A percentile compares a stretch with the other conserved stretches of the same genome.
Evolutionary conservation across 352 stramenopile species (phyloP).

Genomic region (Pythium rishiriense): DNA sequence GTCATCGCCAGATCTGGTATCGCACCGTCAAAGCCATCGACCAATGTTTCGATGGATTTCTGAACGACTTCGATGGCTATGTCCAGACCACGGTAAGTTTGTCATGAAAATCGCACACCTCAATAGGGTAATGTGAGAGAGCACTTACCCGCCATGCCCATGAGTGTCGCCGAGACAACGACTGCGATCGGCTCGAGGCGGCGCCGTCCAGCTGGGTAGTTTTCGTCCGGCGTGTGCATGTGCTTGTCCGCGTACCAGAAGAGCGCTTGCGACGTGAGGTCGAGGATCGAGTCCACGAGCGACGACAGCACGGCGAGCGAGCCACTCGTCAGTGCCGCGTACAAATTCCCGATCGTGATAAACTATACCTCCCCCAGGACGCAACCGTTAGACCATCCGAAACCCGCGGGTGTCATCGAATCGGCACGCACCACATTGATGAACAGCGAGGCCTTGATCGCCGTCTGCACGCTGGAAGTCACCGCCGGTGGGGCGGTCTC

Average conservation of each 20-base stretch:
- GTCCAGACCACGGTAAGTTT: too few relatives aligned
- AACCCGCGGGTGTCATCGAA: too few relatives aligned
- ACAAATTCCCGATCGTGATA: slow-evolving; percentile 60
- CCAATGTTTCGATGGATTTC: slow-evolving; percentile 86
- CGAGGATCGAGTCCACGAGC: slow-evolving; percentile 93
- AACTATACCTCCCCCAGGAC: too few relatives aligned
- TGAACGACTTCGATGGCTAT: slow-evolving; percentile 94
- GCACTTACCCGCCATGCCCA: slow-evolving; percentile 90
- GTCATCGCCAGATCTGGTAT: slow-evolving; percentile 73
- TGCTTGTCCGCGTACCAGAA: slow-evolving; percentile 94
- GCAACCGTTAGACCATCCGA: too few relatives aligned
- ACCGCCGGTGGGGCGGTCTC: slow-evolving; percentile 35
- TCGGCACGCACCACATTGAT: slow-evolving; percentile 81
- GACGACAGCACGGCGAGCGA: slow-evolving; percentile 94
- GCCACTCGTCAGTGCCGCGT: slow-evolving; percentile 77
- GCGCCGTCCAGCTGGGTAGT: slow-evolving; percentile 92
- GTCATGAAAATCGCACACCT: too few relatives aligned
- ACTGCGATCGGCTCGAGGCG: slow-evolving; percentile 95
- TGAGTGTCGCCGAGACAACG: slow-evolving; percentile 95
- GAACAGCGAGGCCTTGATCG: slow-evolving; percentile 65
- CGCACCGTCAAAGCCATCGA: slow-evolving; percentile 61
- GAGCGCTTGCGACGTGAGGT: slow-evolving; percentile 92
- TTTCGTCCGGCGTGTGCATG: slow-evolving; percentile 85
- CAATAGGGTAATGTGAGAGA: too few relatives aligned
- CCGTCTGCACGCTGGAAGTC: slow-evolving; percentile 56